Evolutionary conservation across 140 eudicot species (phyloP).

Genomic region (Erigeron philadelphicus): DNA sequence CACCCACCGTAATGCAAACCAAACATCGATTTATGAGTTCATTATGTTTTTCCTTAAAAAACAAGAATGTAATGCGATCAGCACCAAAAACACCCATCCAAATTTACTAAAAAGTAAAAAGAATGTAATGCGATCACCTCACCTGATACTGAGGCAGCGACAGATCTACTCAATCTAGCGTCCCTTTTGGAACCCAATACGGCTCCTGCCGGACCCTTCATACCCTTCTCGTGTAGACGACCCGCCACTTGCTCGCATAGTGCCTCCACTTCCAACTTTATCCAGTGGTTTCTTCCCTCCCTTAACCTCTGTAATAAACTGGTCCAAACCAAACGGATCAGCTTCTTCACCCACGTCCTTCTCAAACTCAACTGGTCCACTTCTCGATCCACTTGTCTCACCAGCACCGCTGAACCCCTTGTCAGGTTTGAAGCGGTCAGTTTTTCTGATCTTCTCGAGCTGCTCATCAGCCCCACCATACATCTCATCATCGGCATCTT

Average conservation of each 20-base stretch:
- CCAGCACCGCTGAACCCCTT: conserved; percentile 60
- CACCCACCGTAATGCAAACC: too few species aligned
- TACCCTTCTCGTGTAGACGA: conserved; percentile 58
- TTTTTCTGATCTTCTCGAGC: conserved; percentile 65
- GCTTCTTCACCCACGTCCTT: conserved; percentile 52
- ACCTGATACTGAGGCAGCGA: neutral
- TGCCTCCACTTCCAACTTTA: conserved; percentile 67
- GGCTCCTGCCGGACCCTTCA: conserved; percentile 54
- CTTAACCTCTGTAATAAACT: conserved; percentile 59
- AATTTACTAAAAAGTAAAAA: too few species aligned
- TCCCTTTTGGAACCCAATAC: conserved; percentile 52
- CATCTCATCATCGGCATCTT: conserved; percentile 61
- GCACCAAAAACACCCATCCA: too few species aligned
- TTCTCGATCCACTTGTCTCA: conserved; percentile 57
- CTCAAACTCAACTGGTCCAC: conserved; percentile 83
- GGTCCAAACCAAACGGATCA: conserved; percentile 83
- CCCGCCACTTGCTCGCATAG: conserved; percentile 77
- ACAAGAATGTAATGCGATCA: too few species aligned
- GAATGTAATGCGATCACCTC: neutral
- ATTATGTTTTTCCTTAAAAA: too few species aligned
- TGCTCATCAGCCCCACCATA: conserved; percentile 82
- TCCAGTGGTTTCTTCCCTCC: conserved; percentile 66
- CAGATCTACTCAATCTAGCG: conserved; percentile 7
- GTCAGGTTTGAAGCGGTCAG: conserved; percentile 75
- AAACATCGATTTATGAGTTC: too few species aligned